Evolutionary conservation across 306 rosid species (phyloP), one percentile per base, ranked within the genome.

Genomic region (Vigna mungo): DNA sequence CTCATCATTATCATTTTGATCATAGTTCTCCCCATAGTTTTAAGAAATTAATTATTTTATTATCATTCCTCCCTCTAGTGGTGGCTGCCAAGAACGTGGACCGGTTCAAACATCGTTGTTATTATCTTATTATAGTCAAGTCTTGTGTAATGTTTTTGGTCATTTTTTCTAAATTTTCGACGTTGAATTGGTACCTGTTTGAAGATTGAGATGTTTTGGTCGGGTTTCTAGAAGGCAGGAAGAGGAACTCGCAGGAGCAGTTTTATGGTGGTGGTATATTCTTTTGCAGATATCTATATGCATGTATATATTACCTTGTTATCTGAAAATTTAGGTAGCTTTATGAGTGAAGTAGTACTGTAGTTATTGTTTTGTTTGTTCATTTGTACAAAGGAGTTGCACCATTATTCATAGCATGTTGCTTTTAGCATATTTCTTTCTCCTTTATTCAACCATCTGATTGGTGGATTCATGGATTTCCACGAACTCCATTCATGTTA

Each of bases 11-110:
- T 90, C 49, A 59, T 66, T 51, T 21, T 92, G 80, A 20, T 82
- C 2, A 82, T 90, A 43, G 89, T 90, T 18, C 91, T 92, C 27
- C 82, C 86, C 1, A 71, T 82, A 34, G 86, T 82, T 13, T 15
- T 82, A 0, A 77, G 64, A 71, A 82, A 82, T 0, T 77, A 15
- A 44, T 44, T 44, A 0, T 39, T n/a, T n/a, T 39, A 9, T 41
- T 41, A 41, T 41, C 9, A 41, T 9, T 44, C 3, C 3, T 44
- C 16, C 15, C 3, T 44, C 5, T 12, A 2, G 5, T 5, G 71
- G 17, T 64, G 83, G 77, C 77, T 75, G n/a, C 55, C 11, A 14
- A 55, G 13, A 46, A 46, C 49, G 1, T 55, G 32, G 82, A 76
- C 74, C 32, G 4, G 54, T 76, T 82, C 82, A 75, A 71, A 62